Evolutionary conservation across 495 filamentous ascomycete species (phyloP).

Genomic region (Oidiodendron maius): DNA sequence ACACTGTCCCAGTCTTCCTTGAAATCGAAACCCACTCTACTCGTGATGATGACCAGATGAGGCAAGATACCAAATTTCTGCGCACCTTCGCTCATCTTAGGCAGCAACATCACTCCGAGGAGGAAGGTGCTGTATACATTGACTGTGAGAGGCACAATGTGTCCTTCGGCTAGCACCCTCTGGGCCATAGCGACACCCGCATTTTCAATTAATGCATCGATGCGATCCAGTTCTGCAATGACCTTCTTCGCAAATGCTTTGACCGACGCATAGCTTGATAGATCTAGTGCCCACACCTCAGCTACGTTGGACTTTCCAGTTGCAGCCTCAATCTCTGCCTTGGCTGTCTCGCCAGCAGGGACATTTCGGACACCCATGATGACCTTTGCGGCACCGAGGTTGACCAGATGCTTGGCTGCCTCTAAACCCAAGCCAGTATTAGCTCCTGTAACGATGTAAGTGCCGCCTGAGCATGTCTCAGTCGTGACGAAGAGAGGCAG

Average conservation of each 20-base stretch:
- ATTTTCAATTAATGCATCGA: slow-evolving; percentile 13
- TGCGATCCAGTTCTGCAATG: neutral
- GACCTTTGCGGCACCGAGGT: slow-evolving; percentile 30
- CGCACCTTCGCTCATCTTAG: slow-evolving; percentile 5
- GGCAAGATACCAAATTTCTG: neutral
- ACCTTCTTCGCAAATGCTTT: slow-evolving; percentile 11
- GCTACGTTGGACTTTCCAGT: slow-evolving; percentile 25
- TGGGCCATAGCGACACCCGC: slow-evolving; percentile 3
- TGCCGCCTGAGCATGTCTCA: slow-evolving; percentile 2
- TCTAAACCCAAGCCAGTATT: slow-evolving; percentile 49
- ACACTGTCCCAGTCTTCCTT: neutral
- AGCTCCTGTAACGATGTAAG: slow-evolving; percentile 25
- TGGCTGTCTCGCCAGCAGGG: slow-evolving; percentile 30
- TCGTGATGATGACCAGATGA: neutral
- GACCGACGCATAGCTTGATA: slow-evolving; percentile 25
- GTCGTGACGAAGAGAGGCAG: slow-evolving; percentile 2
- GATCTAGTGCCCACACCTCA: slow-evolving; percentile 52
- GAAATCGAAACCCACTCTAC: neutral
- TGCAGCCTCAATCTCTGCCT: slow-evolving; percentile 26
- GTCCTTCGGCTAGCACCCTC: neutral
- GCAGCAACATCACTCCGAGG: slow-evolving; percentile 12
- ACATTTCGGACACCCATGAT: slow-evolving; percentile 39
- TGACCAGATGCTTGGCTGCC: slow-evolving; percentile 33
- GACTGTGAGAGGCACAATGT: slow-evolving; percentile 5
- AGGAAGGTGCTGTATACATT: slow-evolving; percentile 12